Evolutionary conservation across 768 basidiomycete species (phyloP).

Genomic region (Cubamyces lactineus): DNA sequence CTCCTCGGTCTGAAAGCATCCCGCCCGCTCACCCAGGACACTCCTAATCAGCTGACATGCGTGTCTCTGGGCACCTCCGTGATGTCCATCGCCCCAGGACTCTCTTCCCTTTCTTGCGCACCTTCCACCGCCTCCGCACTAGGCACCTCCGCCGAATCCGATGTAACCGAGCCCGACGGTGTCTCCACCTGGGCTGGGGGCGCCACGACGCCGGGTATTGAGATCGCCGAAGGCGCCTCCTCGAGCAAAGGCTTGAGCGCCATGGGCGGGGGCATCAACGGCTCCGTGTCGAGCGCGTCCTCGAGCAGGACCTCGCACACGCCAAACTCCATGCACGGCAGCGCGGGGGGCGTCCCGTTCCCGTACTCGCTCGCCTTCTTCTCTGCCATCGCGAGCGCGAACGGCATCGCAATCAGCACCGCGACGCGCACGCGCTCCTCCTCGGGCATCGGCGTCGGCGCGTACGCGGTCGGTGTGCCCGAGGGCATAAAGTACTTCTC

Average conservation of each 20-base stretch:
- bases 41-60: too few relatives aligned
- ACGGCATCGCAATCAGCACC: conserved; percentile 33
- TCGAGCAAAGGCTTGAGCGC: neutral
- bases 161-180: too few relatives aligned
- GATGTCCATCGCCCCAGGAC: too few relatives aligned
- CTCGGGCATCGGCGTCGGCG: conserved; percentile 3
- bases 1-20: too few relatives aligned
- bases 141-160: too few relatives aligned
- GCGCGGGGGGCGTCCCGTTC: conserved; percentile 13
- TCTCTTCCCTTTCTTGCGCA: too few relatives aligned
- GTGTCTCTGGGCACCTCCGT: too few relatives aligned
- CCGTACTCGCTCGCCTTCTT: conserved; percentile 12
- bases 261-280: neutral
- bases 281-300: neutral
- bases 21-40: too few relatives aligned
- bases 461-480: neutral
- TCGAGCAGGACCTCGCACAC: conserved; percentile 26
- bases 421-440: conserved; percentile 22
- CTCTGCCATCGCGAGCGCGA: conserved; percentile 14
- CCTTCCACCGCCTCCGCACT: too few relatives aligned
- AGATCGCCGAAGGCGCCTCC: neutral
- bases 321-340: conserved; percentile 33
- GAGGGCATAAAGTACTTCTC: conserved; percentile 5
- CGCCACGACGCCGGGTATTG: too few relatives aligned
- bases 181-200: too few relatives aligned